phyloP scores from a whole-genome alignment of 768 basidiomycete genomes.

The Phylloporus scabripes region DNA sequence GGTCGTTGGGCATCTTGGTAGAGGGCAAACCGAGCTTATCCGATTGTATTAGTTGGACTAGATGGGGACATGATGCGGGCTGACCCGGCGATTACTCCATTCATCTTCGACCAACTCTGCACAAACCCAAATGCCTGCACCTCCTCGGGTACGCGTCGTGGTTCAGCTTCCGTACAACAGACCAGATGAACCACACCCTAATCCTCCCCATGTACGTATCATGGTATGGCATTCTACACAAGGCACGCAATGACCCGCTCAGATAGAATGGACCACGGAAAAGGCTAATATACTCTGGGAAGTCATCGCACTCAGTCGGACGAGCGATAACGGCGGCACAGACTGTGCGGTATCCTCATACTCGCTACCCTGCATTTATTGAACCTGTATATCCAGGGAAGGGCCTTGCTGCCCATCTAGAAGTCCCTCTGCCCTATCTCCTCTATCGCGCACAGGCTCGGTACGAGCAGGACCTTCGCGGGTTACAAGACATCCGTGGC shows the following conservation, averaged over 20 bases:
- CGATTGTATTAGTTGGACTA: no score
- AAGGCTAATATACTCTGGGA: constrained; percentile 87
- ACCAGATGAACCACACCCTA: constrained; percentile 59
- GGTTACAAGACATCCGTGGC: constrained; percentile 65
- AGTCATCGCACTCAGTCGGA: constrained; percentile 73
- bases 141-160: constrained; percentile 57
- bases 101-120: background rate
- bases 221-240: background rate
- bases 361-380: background rate
- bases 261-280: constrained; percentile 84
- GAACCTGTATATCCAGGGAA: constrained; percentile 52
- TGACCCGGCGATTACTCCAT: no score
- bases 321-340: constrained; percentile 64
- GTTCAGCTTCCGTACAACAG: constrained; percentile 76
- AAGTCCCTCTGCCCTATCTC: constrained; percentile 79
- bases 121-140: constrained; percentile 17
- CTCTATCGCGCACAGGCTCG: constrained; percentile 79
- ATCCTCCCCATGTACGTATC: constrained; percentile 63
- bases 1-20: constrained; percentile 8
- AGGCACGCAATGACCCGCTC: constrained; percentile 7
- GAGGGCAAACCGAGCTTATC: background rate
- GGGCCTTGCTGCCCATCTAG: constrained; percentile 70
- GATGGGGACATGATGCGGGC: no score
- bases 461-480: constrained; percentile 81
- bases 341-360: constrained; percentile 56